Conservation (phyloP, 805 yeast genomes). For the Clavispora fructus region DNA sequence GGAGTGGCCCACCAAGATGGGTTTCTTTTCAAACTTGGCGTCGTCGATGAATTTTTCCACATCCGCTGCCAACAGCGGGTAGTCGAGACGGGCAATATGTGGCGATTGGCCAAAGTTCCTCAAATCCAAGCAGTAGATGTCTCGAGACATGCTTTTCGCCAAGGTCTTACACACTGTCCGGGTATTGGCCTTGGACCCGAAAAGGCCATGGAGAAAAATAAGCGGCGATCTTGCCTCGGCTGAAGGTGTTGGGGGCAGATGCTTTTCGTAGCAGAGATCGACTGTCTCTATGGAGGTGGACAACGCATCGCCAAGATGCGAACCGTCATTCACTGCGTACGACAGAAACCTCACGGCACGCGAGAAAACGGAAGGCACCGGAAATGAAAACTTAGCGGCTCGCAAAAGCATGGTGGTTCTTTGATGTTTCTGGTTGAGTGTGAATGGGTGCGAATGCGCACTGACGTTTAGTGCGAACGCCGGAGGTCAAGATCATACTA, state of each 20-base stretch:
- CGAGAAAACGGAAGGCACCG: background rate
- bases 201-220: slow-evolving; percentile 79
- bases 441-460: background rate
- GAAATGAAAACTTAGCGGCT: background rate
- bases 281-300: slow-evolving; percentile 44
- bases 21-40: slow-evolving; percentile 30
- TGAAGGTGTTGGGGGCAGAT: slow-evolving; percentile 23
- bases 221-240: slow-evolving; percentile 49
- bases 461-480: background rate
- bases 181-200: slow-evolving; percentile 80
- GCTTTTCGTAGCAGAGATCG: slow-evolving; percentile 48
- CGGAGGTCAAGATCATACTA: too few relatives aligned
- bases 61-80: slow-evolving; percentile 78
- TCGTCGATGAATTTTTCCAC: slow-evolving; percentile 65
- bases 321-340: slow-evolving; percentile 5
- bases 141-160: slow-evolving; percentile 43
- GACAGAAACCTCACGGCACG: background rate
- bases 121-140: slow-evolving; percentile 68
- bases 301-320: slow-evolving; percentile 29
- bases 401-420: background rate
- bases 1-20: slow-evolving; percentile 73
- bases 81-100: slow-evolving; percentile 63
- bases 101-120: slow-evolving; percentile 95
- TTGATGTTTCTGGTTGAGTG: background rate
- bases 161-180: slow-evolving; percentile 68